Percentiles rank a stretch among this genome's conserved stretches.
Evolutionary conservation across 2,329 filamentous ascomycete genomes (phyloP).

Genomic region (Geosmithia morbida): DNA sequence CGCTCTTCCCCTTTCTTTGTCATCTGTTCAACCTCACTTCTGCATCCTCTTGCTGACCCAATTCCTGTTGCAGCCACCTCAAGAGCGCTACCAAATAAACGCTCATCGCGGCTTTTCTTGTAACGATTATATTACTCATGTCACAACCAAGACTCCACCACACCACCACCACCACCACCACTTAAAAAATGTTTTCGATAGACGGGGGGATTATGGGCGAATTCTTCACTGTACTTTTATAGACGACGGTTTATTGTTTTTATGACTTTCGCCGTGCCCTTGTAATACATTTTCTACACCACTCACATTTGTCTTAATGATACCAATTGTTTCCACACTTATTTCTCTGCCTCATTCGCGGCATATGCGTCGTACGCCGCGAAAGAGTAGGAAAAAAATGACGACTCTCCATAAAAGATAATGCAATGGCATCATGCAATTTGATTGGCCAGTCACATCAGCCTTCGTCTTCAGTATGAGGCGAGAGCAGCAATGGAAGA

Average conservation of each 20-base stretch:
- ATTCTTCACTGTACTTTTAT: not conserved
- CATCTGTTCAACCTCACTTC: not conserved
- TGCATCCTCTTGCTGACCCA: not conserved
- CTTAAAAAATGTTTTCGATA: not conserved
- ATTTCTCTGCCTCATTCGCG: not conserved
- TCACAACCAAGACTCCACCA: not conserved
- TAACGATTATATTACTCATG: not conserved
- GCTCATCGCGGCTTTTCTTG: slow-evolving; percentile 5
- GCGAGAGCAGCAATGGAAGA: too few relatives aligned
- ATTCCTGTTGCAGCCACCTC: slow-evolving; percentile 38
- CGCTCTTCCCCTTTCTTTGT: not conserved
- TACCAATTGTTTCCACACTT: not conserved
- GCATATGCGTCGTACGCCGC: not conserved
- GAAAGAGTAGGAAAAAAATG: not conserved
- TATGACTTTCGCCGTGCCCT: not conserved
- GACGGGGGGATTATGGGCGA: not conserved
- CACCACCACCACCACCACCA: not conserved
- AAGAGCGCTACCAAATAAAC: slow-evolving; percentile 55
- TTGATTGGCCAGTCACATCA: not conserved
- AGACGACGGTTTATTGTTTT: not conserved
- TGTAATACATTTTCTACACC: not conserved
- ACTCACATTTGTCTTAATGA: not conserved
- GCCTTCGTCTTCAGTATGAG: not conserved
- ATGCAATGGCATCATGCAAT: not conserved
- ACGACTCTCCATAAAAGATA: not conserved